phyloP scores from a whole-genome alignment of 495 filamentous ascomycete species.

The Xylaria curta region DNA sequence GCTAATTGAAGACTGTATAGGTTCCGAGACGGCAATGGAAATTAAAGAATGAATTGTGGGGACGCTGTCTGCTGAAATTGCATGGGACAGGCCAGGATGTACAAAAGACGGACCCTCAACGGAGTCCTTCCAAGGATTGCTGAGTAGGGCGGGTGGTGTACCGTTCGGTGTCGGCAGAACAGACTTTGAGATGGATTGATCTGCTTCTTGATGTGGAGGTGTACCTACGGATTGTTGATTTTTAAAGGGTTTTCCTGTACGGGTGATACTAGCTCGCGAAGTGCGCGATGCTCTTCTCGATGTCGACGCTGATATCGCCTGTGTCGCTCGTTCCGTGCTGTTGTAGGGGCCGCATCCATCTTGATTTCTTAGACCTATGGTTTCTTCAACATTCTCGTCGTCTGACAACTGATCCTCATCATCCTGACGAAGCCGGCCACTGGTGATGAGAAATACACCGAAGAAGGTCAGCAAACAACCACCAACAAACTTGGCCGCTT shows the following conservation, averaged over 20 bases:
- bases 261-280: conserved; percentile 46
- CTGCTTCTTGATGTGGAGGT: conserved; percentile 30
- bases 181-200: conserved; percentile 29
- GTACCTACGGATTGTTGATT: conserved; percentile 14
- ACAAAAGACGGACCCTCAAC: conserved; percentile 25
- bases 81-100: conserved; percentile 42
- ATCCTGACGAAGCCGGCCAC: conserved; percentile 58
- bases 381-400: conserved; percentile 60
- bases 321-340: conserved; percentile 19
- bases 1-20: conserved; percentile 31
- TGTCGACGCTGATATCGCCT: conserved; percentile 31
- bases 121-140: conserved; percentile 42
- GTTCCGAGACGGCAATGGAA: conserved; percentile 42
- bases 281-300: conserved; percentile 46
- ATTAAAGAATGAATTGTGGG: conserved; percentile 39
- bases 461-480: conserved; percentile 91
- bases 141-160: conserved; percentile 40
- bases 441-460: conserved; percentile 93
- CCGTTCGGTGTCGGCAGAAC: conserved; percentile 30
- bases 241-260: not conserved
- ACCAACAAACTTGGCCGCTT: conserved; percentile 82
- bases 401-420: conserved; percentile 61
- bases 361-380: conserved; percentile 53
- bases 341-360: conserved; percentile 33
- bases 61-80: conserved; percentile 49